A percentile compares a stretch with the other conserved stretches of the same genome.
These are phyloP conservation scores for Phytophthora rubi DNA, from an alignment of 352 stramenopile species.

Conservation along the genomic window DNA sequence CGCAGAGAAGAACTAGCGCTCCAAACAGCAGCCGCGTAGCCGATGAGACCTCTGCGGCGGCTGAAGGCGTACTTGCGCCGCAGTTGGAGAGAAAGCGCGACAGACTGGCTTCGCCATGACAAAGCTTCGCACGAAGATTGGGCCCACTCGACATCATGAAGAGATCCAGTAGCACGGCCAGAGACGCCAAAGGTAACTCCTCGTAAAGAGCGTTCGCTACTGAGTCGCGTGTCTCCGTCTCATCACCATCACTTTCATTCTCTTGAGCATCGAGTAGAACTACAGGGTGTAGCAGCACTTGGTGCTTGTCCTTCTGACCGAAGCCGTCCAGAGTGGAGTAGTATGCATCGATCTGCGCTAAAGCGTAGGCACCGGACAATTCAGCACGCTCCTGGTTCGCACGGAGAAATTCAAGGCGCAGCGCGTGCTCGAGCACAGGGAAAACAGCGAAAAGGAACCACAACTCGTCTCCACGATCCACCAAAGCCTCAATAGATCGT, in stretches of 20 bases:
- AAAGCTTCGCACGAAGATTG: conserved; percentile 77
- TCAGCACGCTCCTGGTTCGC: conserved; percentile 41
- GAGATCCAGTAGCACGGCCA: conserved; percentile 65
- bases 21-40: conserved; percentile 48
- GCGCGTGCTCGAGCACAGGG: conserved; percentile 69
- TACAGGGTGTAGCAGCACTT: conserved; percentile 62
- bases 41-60: conserved; percentile 19
- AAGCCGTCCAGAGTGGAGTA: conserved; percentile 86
- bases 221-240: conserved; percentile 1
- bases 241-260: not conserved
- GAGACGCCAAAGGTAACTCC: conserved; percentile 40
- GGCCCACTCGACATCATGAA: conserved; percentile 78
- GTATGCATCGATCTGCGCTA: conserved; percentile 71
- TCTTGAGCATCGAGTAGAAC: conserved; percentile 32
- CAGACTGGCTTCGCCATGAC: conserved; percentile 67
- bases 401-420: conserved; percentile 65
- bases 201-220: conserved; percentile 59
- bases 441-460: conserved; percentile 68
- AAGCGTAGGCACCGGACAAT: conserved; percentile 45
- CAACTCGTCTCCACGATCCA: conserved; percentile 46
- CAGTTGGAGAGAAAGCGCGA: conserved; percentile 21
- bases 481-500: conserved; percentile 36
- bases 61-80: not conserved
- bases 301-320: conserved; percentile 76
- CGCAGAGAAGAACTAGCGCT: conserved; percentile 38